Conservation (phyloP, 2,329 filamentous ascomycete genomes). For the Sclerotiophoma versabilis region DNA sequence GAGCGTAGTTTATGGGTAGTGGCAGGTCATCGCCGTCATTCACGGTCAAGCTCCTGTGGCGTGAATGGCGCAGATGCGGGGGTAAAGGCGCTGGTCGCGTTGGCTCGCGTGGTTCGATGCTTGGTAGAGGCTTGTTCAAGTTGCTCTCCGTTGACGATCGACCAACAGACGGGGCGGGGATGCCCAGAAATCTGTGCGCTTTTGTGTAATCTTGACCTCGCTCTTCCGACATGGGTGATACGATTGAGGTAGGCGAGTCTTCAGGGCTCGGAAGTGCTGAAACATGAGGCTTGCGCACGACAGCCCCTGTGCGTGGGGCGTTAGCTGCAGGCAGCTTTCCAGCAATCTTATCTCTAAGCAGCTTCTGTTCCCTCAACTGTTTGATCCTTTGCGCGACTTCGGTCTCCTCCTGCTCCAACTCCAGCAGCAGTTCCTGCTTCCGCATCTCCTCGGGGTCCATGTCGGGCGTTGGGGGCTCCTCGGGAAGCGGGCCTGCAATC, state of each 20-base stretch:
- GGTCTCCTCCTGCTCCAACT: constrained; percentile 56
- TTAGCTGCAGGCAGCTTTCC: constrained; percentile 39
- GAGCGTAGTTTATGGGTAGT: constrained; percentile 50
- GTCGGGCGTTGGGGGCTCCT: constrained; percentile 4
- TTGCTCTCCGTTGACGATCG: constrained; percentile 26
- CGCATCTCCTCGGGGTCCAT: constrained; percentile 31
- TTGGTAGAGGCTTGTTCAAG: constrained; percentile 20
- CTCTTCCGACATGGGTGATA: constrained; percentile 42
- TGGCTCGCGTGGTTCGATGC: constrained; percentile 3
- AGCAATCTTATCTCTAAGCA: constrained; percentile 58
- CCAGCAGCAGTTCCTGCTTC: constrained; percentile 41
- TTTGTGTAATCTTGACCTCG: constrained; percentile 45
- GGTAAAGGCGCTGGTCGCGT: constrained; percentile 8
- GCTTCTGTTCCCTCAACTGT: constrained; percentile 64
- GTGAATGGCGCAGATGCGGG: constrained; percentile 28
- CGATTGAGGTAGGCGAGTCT: constrained; percentile 42
- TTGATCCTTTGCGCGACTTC: constrained; percentile 65
- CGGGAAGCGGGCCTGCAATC: not conserved
- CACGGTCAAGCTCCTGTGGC: constrained; percentile 42
- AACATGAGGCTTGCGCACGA: constrained; percentile 46
- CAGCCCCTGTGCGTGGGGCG: constrained; percentile 49
- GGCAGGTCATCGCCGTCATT: constrained; percentile 45
- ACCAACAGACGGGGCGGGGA: constrained; percentile 27
- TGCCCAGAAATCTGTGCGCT: constrained; percentile 52
- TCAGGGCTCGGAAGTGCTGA: constrained; percentile 40